Base-by-base conservation (phyloP, 805 yeast species). In the Starmerella bombi region DNA sequence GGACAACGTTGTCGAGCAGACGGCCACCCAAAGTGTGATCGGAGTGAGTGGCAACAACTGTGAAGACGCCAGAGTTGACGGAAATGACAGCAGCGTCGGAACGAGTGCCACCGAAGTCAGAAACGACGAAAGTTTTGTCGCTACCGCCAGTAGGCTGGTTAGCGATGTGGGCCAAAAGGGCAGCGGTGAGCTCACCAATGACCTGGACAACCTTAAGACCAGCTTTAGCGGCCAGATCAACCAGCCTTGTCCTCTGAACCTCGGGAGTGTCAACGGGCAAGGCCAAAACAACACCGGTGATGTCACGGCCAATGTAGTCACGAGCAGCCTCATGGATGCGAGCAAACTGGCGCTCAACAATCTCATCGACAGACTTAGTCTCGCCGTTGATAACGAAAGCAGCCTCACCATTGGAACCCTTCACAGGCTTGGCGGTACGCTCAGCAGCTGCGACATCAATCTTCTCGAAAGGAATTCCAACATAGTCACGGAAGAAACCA, bases 101-200 rank as follows among this genome's bases (percentile, higher is more conserved):
- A 65, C 97, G 74, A 53, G 85, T 71, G 58, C 94, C 96, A 61
- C 98, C 98, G 56, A 91, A 82, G 63, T 91, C 98, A 41, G 93
- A 93, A 52, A 91, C 95, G 37, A 84, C 93, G 56, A 77, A 77
- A 45, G 82, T 63, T 67, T 79, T 79, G 64, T 84, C 93, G 22
- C 37, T 31, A 41, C 54, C 53, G 10, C 15, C 9, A 16, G 40
- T 25, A 46, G 70, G 60, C 41, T 65, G 62, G 48, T 70, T 74
- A 41, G 67, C 60, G 44, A 75, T 66, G 58, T 86, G 88, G 4
- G 97, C 84, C 51, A 91, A 69, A 49, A 91, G 67, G 37, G 96
- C 94, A 45, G 96, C 81, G 44, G 84, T 69, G 51, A 95, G 95
- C 67, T 91, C 98, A 60, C 78, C 78, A 58, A 91, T 79, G 55